Evolutionary conservation across 2,329 filamentous ascomycete species (phyloP).

Genomic region (Fusarium mexicanum): DNA sequence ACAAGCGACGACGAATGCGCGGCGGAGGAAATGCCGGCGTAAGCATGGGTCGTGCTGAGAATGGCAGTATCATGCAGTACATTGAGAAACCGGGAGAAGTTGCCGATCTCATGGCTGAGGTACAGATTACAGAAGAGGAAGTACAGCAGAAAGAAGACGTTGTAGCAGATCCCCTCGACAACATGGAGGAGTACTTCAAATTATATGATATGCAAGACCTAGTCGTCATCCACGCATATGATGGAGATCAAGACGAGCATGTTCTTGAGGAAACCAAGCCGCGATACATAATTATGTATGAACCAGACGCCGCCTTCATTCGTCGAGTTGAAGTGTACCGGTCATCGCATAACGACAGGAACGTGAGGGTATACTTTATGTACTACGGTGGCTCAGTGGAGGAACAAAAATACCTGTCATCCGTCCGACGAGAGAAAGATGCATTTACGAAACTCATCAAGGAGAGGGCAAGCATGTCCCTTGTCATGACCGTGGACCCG

Average conservation of each 20-base stretch:
- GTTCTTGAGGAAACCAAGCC: slow-evolving; percentile 95
- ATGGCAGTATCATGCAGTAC: slow-evolving; percentile 77
- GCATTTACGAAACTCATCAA: slow-evolving; percentile 94
- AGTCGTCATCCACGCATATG: slow-evolving; percentile 90
- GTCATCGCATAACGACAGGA: slow-evolving; percentile 89
- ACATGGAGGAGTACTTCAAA: slow-evolving; percentile 93
- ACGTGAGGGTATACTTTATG: slow-evolving; percentile 94
- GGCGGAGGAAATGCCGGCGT: slow-evolving; percentile 75
- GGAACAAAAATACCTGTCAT: slow-evolving; percentile 90
- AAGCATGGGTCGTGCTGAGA: slow-evolving; percentile 71
- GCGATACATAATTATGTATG: slow-evolving; percentile 98
- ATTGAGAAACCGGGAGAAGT: slow-evolving; percentile 88
- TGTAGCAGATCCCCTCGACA: slow-evolving; percentile 78
- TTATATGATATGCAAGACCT: slow-evolving; percentile 92
- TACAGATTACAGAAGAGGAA: slow-evolving; percentile 83
- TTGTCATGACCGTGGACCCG: slow-evolving; percentile 81
- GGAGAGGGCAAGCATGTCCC: slow-evolving; percentile 90
- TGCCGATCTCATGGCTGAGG: slow-evolving; percentile 81
- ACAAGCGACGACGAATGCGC: slow-evolving; percentile 85
- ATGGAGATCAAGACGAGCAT: slow-evolving; percentile 95
- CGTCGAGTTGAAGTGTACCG: slow-evolving; percentile 94
- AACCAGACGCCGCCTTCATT: slow-evolving; percentile 94
- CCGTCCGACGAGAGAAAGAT: slow-evolving; percentile 94
- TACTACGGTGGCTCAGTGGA: slow-evolving; percentile 96
- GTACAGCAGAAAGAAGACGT: slow-evolving; percentile 80